A percentile compares a stretch with the other conserved stretches of the same genome.
Evolutionary conservation across 208 protist genomes (phyloP).

Genomic region (Crithidia brevicula): DNA sequence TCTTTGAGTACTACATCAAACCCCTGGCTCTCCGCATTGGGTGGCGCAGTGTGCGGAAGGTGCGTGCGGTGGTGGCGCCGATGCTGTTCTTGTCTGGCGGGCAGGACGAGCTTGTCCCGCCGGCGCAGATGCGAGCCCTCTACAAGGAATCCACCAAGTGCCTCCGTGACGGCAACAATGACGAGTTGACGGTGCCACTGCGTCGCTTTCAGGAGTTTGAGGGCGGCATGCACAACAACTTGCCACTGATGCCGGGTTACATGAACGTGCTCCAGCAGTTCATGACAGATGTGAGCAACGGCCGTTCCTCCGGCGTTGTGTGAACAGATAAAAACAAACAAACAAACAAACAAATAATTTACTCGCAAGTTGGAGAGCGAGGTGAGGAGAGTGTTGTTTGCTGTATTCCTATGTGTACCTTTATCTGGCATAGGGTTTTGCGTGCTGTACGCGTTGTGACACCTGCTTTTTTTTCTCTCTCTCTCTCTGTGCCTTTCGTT

Average conservation of each 20-base stretch:
- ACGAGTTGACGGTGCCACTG: slow-evolving; percentile 21
- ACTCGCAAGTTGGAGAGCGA: no score
- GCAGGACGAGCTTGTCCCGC: slow-evolving; percentile 89
- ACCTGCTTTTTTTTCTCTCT: slow-evolving; percentile 2
- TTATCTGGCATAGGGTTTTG: no score
- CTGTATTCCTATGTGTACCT: no score
- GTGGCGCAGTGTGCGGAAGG: slow-evolving; percentile 64
- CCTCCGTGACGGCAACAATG: slow-evolving; percentile 22
- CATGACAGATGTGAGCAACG: slow-evolving; percentile 40
- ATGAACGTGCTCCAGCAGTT: slow-evolving; percentile 62
- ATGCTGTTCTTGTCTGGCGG: slow-evolving; percentile 86
- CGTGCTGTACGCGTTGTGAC: no score
- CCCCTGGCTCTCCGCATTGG: slow-evolving; percentile 73
- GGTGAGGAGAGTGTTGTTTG: no score
- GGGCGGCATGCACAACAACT: slow-evolving; percentile 78
- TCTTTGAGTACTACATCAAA: slow-evolving; percentile 81
- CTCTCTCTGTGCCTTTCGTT: background rate
- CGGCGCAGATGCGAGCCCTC: slow-evolving; percentile 76
- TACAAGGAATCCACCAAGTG: slow-evolving; percentile 45
- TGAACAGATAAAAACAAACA: no score
- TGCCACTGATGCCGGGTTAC: slow-evolving; percentile 63
- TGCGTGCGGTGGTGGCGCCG: slow-evolving; percentile 43
- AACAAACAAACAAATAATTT: no score
- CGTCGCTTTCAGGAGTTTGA: slow-evolving; percentile 69
- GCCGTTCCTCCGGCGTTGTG: background rate